Evolutionary conservation across 1,139 yeast genomes (phyloP), one percentile per base, ranked within the genome.

Genomic region (Pichia sp.): DNA sequence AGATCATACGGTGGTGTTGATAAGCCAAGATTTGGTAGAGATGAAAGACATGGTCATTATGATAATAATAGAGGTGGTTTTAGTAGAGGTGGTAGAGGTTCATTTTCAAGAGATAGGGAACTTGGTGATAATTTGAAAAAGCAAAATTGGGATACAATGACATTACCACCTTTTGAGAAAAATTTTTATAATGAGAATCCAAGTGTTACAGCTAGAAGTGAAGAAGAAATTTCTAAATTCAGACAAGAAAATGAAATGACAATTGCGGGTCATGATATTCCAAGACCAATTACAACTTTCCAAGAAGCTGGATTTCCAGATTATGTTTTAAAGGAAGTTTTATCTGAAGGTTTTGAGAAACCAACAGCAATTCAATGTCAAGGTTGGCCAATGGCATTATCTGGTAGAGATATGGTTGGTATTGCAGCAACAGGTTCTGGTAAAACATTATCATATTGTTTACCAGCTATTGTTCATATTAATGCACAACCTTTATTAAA

Each of bases 371-470:
- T 91, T 62, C 98, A 91, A 71, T 85, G 96, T 66, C 98, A 93
- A 71, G 98, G 98, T 69, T 91, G 98, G 98, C 98, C 98, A 49
- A 91, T 91, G 98, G 98, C 98, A 61, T 74, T 89, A 50, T 80
- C 91, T 58, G 98, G 98, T 71, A 84, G 97, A 69, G 97, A 91
- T 66, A 85, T 91, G 89, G 83, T 91, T 66, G 98, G 98, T 74
- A 84, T 91, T 64, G 97, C 98, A 45, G 83, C 96, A 54, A 91
- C 98, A 54, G 98, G 98, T 68, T 88, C 96, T 44, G 98, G 98
- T 73, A 91, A 91, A 74, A 91, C 98, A 49, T 74, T 91, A 56
- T 84, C 96, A 35, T 91, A 89, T 72, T 86, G 96, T 74, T 74
- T 91, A 59, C 98, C 98, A 51, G 81, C 94, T 50, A 89, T 91